A percentile compares a stretch with the other conserved stretches of the same genome.
phyloP scores from a whole-genome alignment of 495 filamentous ascomycete species.

The Podospora appendiculata region DNA sequence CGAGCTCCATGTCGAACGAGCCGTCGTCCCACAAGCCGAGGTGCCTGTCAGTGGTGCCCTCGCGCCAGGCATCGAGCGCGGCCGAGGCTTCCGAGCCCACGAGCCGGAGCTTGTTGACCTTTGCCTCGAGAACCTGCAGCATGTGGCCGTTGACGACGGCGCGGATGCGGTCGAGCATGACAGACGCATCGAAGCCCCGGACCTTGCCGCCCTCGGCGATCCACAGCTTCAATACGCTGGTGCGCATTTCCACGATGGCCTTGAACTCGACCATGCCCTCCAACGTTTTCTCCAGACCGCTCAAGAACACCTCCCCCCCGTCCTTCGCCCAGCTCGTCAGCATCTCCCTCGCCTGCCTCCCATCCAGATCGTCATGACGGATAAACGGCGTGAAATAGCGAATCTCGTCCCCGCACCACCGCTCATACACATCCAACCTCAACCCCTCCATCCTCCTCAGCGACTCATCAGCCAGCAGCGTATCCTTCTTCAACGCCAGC shows the following conservation, averaged over 20 bases:
- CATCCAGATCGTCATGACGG: slow-evolving; percentile 70
- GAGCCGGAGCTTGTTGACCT: slow-evolving; percentile 48
- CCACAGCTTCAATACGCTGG: slow-evolving; percentile 67
- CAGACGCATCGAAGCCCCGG: slow-evolving; percentile 48
- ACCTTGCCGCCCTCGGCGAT: slow-evolving; percentile 47
- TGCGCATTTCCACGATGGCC: slow-evolving; percentile 59
- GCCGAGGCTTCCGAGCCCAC: slow-evolving; percentile 52
- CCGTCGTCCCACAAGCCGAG: slow-evolving; percentile 55
- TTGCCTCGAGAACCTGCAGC: slow-evolving; percentile 46
- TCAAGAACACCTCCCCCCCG: slow-evolving; percentile 57
- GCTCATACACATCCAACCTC: slow-evolving; percentile 70
- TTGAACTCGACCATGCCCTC: slow-evolving; percentile 52
- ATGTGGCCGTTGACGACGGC: slow-evolving; percentile 60
- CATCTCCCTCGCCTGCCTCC: slow-evolving; percentile 52
- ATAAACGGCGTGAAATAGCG: slow-evolving; percentile 85
- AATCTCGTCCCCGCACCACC: slow-evolving; percentile 80
- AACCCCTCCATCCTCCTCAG: slow-evolving; percentile 59
- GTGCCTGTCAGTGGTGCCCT: slow-evolving; percentile 35
- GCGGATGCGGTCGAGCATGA: slow-evolving; percentile 61
- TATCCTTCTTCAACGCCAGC: slow-evolving; percentile 55
- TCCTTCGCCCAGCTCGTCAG: slow-evolving; percentile 67
- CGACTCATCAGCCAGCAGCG: slow-evolving; percentile 61
- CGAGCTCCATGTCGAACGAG: slow-evolving; percentile 36
- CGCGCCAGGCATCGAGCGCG: slow-evolving; percentile 44
- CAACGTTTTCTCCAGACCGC: slow-evolving; percentile 50